phyloP scores from a whole-genome alignment of 176 grass and related monocot genomes.

The Cenchrus fungigraminus region DNA sequence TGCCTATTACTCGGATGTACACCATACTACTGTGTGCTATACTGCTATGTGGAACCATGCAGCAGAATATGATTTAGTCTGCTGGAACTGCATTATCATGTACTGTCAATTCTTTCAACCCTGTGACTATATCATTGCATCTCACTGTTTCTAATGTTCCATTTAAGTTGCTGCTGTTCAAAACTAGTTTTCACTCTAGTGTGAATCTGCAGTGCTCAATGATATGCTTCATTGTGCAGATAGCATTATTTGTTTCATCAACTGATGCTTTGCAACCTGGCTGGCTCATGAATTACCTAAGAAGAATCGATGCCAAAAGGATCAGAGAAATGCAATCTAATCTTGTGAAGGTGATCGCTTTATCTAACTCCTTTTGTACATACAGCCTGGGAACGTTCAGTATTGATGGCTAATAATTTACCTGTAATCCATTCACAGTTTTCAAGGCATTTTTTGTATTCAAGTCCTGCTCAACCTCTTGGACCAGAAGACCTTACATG shows the following conservation, averaged over 20 bases:
- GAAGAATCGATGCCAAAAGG: constrained; percentile 56
- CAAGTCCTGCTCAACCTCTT: constrained; percentile 82
- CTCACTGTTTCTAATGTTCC: background rate
- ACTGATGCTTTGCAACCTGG: constrained; percentile 84
- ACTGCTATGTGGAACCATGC: background rate
- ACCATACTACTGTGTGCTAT: background rate
- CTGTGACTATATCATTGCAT: background rate
- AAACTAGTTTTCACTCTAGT: background rate
- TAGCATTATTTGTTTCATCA: constrained; percentile 88
- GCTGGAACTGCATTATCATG: background rate
- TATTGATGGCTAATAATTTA: constrained; percentile 37
- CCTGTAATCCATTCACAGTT: constrained; percentile 53
- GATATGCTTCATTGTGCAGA: constrained; percentile 52
- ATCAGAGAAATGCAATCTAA: constrained; percentile 75
- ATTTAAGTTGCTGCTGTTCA: constrained; percentile 17
- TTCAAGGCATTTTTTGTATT: constrained; percentile 88
- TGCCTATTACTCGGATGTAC: background rate
- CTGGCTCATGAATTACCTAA: constrained; percentile 82
- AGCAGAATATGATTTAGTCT: background rate
- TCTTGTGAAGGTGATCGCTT: constrained; percentile 68
- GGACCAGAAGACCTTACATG: constrained; percentile 93
- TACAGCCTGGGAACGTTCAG: background rate
- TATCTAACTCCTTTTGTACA: background rate
- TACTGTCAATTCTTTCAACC: background rate
- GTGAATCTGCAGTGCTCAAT: constrained; percentile 8